Conservation (phyloP, 805 yeast species). For the Zygosaccharomyces rouxii region DNA sequence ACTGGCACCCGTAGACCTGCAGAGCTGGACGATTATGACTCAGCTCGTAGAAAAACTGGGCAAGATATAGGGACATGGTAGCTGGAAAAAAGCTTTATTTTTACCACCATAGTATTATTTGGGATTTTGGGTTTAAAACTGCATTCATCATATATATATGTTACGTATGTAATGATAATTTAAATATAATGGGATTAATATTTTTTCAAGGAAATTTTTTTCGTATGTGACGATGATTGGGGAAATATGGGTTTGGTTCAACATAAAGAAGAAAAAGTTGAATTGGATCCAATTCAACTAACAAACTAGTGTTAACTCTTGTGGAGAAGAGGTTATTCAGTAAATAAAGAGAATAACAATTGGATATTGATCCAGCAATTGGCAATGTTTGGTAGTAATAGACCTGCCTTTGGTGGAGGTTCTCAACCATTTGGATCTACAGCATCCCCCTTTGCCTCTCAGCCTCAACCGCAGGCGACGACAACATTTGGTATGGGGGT, state of each 20-base stretch:
- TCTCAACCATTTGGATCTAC: slow-evolving; percentile 21
- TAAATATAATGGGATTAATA: too few species aligned
- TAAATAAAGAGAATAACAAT: neutral
- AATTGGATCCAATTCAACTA: too few species aligned
- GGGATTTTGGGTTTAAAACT: neutral
- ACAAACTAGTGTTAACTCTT: too few species aligned
- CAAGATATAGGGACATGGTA: slow-evolving; percentile 14
- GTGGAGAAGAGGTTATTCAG: too few species aligned
- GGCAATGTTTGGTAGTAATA: slow-evolving; percentile 22
- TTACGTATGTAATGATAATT: too few species aligned
- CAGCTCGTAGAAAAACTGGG: slow-evolving; percentile 27
- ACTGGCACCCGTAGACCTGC: slow-evolving; percentile 25
- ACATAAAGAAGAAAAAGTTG: too few species aligned
- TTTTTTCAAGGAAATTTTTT: too few species aligned
- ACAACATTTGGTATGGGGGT: slow-evolving; percentile 38
- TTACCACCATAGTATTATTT: neutral
- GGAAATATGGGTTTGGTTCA: too few species aligned
- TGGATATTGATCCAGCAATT: slow-evolving; percentile 5
- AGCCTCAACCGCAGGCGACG: slow-evolving; percentile 21
- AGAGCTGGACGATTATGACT: slow-evolving; percentile 24
- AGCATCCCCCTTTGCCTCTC: slow-evolving; percentile 22
- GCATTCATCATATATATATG: too few species aligned
- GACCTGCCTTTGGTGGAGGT: slow-evolving; percentile 22
- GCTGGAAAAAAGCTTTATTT: neutral
- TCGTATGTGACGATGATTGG: too few species aligned